These are phyloP conservation scores for Penicillium vulpinum DNA, from an alignment of 2,329 filamentous ascomycete genomes.

Conservation along the genomic window DNA sequence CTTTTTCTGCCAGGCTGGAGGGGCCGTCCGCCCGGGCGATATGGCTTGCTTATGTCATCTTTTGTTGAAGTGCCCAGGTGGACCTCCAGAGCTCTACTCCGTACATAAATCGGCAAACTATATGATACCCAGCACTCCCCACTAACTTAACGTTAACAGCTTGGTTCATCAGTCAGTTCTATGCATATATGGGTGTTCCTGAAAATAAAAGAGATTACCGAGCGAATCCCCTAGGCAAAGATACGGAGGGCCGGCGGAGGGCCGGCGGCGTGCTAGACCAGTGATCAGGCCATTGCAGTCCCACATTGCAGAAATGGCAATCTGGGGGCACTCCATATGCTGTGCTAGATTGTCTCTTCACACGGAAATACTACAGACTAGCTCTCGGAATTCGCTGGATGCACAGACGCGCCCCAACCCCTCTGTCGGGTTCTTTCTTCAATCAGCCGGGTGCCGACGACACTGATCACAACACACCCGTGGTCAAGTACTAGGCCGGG, in stretches of 20 bases:
- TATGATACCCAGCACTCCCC: not conserved
- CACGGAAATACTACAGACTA: conserved; percentile 40
- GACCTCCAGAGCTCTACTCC: too few species aligned
- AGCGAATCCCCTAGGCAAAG: conserved; percentile 24
- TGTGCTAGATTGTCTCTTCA: conserved; percentile 23
- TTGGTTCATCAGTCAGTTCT: not conserved
- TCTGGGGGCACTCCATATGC: conserved; percentile 33
- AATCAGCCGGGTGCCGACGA: conserved; percentile 27
- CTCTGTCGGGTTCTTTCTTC: conserved; percentile 45
- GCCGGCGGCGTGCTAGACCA: conserved; percentile 32
- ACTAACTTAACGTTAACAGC: not conserved
- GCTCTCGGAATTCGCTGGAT: conserved; percentile 38
- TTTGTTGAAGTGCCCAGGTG: too few species aligned
- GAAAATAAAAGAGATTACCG: conserved; percentile 32
- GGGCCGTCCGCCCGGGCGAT: not conserved
- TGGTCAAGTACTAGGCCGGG: conserved; percentile 36
- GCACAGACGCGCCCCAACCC: conserved; percentile 39
- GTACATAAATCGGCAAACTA: not conserved
- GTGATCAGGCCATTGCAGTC: conserved; percentile 38
- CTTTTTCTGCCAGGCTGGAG: conserved; percentile 18
- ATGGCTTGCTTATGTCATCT: not conserved
- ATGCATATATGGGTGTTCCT: not conserved
- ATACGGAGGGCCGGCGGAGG: conserved; percentile 22
- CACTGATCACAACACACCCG: conserved; percentile 28
- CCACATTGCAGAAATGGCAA: conserved; percentile 49